Conservation (phyloP, 305 asterid species). For the Solanum hybrid region DNA sequence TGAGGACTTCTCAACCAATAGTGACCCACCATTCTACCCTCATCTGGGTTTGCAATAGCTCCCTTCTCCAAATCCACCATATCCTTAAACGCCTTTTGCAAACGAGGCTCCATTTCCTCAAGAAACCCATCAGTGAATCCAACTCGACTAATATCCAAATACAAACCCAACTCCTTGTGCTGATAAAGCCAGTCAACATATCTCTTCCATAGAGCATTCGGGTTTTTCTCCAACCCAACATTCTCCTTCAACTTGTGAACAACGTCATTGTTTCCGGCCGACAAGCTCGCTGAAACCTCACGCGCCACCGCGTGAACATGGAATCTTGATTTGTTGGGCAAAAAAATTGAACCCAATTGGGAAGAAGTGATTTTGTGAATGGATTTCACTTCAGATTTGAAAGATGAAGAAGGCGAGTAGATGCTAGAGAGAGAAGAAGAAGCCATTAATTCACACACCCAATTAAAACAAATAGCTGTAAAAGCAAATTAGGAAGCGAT, state of each 20-base stretch:
- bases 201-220: slow-evolving; percentile 65
- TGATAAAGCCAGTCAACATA: slow-evolving; percentile 95
- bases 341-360: neutral
- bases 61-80: slow-evolving; percentile 94
- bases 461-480: neutral
- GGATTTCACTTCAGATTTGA: neutral
- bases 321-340: slow-evolving; percentile 10
- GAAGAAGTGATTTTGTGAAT: neutral
- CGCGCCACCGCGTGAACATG: slow-evolving; percentile 63
- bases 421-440: slow-evolving; percentile 3
- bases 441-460: neutral
- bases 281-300: slow-evolving; percentile 28
- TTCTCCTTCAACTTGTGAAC: slow-evolving; percentile 17
- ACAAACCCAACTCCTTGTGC: slow-evolving; percentile 89
- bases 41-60: slow-evolving; percentile 95
- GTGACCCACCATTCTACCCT: slow-evolving; percentile 97
- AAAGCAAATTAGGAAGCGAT: neutral
- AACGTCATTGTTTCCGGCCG: slow-evolving; percentile 16
- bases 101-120: slow-evolving; percentile 69
- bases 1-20: slow-evolving; percentile 86
- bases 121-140: slow-evolving; percentile 75
- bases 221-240: slow-evolving; percentile 38
- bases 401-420: slow-evolving; percentile 1
- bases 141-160: slow-evolving; percentile 85
- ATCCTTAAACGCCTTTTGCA: slow-evolving; percentile 62